phyloP scores from a whole-genome alignment of 129 eudicot species.

The Helianthus tuberosus region DNA sequence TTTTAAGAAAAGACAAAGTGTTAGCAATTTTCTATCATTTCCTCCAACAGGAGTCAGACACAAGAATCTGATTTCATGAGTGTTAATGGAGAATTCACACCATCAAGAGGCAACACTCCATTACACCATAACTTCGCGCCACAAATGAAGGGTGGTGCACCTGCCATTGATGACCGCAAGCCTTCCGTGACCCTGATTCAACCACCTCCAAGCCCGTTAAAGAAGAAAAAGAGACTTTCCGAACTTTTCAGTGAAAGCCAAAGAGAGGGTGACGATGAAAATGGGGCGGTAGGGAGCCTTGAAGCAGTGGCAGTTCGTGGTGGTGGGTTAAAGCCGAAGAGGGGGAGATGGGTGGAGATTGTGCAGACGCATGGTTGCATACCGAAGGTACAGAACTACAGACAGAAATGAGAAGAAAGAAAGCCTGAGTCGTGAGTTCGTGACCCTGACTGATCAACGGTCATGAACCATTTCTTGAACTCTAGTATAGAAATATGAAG shows the following conservation, averaged over 20 bases:
- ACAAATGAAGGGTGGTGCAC: slow-evolving; percentile 26
- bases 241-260: slow-evolving; percentile 60
- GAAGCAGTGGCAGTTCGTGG: slow-evolving; percentile 35
- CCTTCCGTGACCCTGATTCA: slow-evolving; percentile 12
- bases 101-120: slow-evolving; percentile 66
- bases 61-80: too few relatives aligned
- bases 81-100: slow-evolving; percentile 67
- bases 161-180: too few relatives aligned
- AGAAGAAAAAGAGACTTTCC: slow-evolving; percentile 55
- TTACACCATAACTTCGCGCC: slow-evolving; percentile 49
- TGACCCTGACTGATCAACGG: not conserved
- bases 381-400: slow-evolving; percentile 30
- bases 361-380: slow-evolving; percentile 44
- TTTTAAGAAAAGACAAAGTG: too few relatives aligned
- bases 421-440: slow-evolving; percentile 4
- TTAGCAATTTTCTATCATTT: too few relatives aligned
- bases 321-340: slow-evolving; percentile 22
- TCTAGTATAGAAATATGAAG: slow-evolving; percentile 23
- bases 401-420: slow-evolving; percentile 46
- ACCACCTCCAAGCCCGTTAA: slow-evolving; percentile 29
- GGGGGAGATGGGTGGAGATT: slow-evolving; percentile 40
- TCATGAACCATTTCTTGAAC: not conserved
- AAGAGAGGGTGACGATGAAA: slow-evolving; percentile 29
- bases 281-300: slow-evolving; percentile 24
- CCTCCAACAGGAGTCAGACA: too few relatives aligned